phyloP scores from a whole-genome alignment of 2,329 filamentous ascomycete species.

The Microsporum ferrugineum region DNA sequence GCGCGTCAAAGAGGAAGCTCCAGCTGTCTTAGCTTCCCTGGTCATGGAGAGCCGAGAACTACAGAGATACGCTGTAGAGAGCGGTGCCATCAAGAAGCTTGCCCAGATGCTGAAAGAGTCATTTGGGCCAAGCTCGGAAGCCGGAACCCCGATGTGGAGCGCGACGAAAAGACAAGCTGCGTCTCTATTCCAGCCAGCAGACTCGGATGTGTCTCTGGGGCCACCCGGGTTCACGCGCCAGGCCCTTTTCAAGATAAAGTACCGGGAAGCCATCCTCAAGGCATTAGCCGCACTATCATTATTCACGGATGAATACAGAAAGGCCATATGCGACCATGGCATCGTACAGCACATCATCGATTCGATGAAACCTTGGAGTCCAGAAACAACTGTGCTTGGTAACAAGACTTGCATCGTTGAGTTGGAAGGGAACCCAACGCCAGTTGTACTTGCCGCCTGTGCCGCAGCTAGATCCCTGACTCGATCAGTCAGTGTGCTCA shows the following conservation, averaged over 20 bases:
- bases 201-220: conserved; percentile 43
- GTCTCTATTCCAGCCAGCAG: conserved; percentile 14
- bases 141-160: conserved; percentile 46
- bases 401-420: conserved; percentile 23
- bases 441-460: conserved; percentile 76
- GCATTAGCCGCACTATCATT: conserved; percentile 72
- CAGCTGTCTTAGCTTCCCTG: conserved; percentile 64
- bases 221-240: conserved; percentile 49
- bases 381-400: conserved; percentile 16
- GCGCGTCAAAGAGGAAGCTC: conserved; percentile 56
- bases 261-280: conserved; percentile 64
- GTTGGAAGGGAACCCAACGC: conserved; percentile 63
- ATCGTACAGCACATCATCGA: conserved; percentile 72
- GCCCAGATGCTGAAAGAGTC: conserved; percentile 54
- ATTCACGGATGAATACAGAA: conserved; percentile 73
- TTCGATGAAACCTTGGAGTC: conserved; percentile 52
- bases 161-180: conserved; percentile 21
- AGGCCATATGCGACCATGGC: conserved; percentile 70
- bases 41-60: conserved; percentile 67
- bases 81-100: conserved; percentile 49
- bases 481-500: conserved; percentile 68
- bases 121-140: conserved; percentile 48
- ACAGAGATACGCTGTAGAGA: conserved; percentile 71
- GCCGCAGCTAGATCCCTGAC: conserved; percentile 70
- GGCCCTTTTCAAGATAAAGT: conserved; percentile 57